phyloP scores from a whole-genome alignment of 352 stramenopile species.

The Phytophthora nicotianae region DNA sequence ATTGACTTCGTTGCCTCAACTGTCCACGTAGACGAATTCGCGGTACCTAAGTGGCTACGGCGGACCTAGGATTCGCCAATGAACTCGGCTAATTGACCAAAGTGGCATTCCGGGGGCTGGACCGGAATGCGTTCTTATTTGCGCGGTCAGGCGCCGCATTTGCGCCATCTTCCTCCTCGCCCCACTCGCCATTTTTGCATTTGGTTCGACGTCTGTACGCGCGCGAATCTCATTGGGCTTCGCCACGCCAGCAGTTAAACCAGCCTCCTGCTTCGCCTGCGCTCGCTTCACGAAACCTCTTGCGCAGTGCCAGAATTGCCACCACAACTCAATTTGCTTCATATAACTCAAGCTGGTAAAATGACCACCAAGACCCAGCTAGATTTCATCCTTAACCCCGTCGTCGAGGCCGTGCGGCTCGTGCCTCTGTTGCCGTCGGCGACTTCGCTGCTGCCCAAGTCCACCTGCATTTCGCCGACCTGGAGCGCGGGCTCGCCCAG shows the following conservation, averaged over 20 bases:
- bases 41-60: conserved; percentile 20
- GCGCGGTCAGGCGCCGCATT: conserved; percentile 10
- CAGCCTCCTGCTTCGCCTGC: conserved; percentile 3
- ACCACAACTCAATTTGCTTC: conserved; percentile 25
- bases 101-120: conserved; percentile 23
- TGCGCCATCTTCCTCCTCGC: conserved; percentile 5
- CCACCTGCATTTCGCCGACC: conserved; percentile 1
- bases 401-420: background rate
- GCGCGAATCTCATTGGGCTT: conserved; percentile 30
- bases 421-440: conserved; percentile 10
- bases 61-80: conserved; percentile 20
- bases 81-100: background rate
- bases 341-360: conserved; percentile 12
- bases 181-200: conserved; percentile 17
- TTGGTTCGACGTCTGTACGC: conserved; percentile 23
- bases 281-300: conserved; percentile 3
- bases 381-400: conserved; percentile 30
- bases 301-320: background rate
- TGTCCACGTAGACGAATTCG: conserved; percentile 31
- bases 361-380: conserved; percentile 41
- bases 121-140: conserved; percentile 7
- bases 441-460: conserved; percentile 8
- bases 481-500: conserved; percentile 32
- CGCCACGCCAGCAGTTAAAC: conserved; percentile 20
- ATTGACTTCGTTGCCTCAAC: background rate